Base-by-base conservation (phyloP, 495 filamentous ascomycete genomes). In the Aspergillus nidulans region DNA sequence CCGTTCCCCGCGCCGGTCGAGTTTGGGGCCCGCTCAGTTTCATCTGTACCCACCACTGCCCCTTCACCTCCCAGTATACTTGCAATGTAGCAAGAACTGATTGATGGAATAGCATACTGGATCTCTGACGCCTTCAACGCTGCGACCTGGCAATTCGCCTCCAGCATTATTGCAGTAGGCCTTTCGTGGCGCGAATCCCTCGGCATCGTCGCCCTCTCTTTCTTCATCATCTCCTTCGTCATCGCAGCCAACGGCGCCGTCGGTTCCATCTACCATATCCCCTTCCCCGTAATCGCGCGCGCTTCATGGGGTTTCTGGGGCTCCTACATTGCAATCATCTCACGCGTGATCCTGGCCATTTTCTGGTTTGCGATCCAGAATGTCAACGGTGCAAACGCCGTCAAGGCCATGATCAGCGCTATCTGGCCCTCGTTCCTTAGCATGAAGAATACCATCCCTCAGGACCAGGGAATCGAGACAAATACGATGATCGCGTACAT, bases 321-420 rank as follows among this genome's bases (percentile, higher is more conserved):
- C 45, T 79, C 79, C 4, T 88, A 87, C 60, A 78, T 89, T 58
- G 76, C 80, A 21, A 86, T 88, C 46, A 69, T 88, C 9, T 86
- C 83, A 0, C 78, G 86, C n/a, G 74, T 79, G 0, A 81, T 88
- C 51, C 74, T 88, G 5, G 85, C 85, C 7, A 69, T 87, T 60
- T 88, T 89, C 69, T 89, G 86, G 86, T 82, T 87, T 23, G 83
- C 82, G 13, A 86, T 90, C 47, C 81, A 88, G 62, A 79, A 82
- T 23, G 80, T 81, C 50, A 87, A 84, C 58, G 86, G 86, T 8
- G 84, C 82, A 0, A 82, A 85, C 58, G 78, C 81, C 21, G 73
- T 87, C 24, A 78, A 77, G 1, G 82, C 85, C 43, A 87, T 88
- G 83, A 74, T 89, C 16, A 77, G 76, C 10, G 84, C 85, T 4